Percentiles rank a stretch among this genome's conserved stretches.
Evolutionary conservation across 1,139 yeast genomes (phyloP).

Genomic region (Tardiomyces depauwii): DNA sequence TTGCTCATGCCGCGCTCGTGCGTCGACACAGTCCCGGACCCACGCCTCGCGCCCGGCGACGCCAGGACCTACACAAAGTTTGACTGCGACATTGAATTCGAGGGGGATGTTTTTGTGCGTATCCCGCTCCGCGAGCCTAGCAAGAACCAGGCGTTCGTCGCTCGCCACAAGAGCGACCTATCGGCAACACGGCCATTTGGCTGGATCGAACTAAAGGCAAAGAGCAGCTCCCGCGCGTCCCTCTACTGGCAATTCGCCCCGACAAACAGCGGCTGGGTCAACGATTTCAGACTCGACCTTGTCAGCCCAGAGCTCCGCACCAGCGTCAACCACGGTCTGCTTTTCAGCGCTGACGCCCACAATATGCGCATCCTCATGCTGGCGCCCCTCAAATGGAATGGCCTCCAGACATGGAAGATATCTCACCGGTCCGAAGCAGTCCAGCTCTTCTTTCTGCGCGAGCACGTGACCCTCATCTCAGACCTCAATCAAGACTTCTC

Average conservation of each 20-base stretch:
- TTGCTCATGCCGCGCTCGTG: conserved; percentile 60
- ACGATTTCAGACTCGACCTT: conserved; percentile 39
- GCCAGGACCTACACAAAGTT: conserved; percentile 47
- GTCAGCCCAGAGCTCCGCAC: conserved; percentile 56
- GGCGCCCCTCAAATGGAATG: conserved; percentile 77
- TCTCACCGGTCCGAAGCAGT: conserved; percentile 41
- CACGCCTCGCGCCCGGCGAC: conserved; percentile 36
- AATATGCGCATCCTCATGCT: conserved; percentile 45
- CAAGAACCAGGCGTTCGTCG: conserved; percentile 43
- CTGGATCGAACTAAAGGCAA: conserved; percentile 72
- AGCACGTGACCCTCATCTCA: conserved; percentile 64
- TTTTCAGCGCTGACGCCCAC: conserved; percentile 55
- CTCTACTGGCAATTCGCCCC: conserved; percentile 44
- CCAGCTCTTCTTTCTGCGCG: conserved; percentile 62
- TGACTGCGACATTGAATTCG: conserved; percentile 38
- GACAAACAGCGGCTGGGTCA: conserved; percentile 47
- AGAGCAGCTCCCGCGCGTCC: conserved; percentile 40
- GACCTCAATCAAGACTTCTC: conserved; percentile 72
- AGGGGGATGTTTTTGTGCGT: conserved; percentile 58
- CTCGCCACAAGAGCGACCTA: conserved; percentile 24
- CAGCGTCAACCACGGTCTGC: conserved; percentile 79
- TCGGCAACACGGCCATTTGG: conserved; percentile 57
- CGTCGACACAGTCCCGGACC: conserved; percentile 42
- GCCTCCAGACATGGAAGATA: conserved; percentile 57
- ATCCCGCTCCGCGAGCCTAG: conserved; percentile 79